phyloP scores from a whole-genome alignment of 495 filamentous ascomycete genomes.

The Hyphodiscus hymeniophilus region DNA sequence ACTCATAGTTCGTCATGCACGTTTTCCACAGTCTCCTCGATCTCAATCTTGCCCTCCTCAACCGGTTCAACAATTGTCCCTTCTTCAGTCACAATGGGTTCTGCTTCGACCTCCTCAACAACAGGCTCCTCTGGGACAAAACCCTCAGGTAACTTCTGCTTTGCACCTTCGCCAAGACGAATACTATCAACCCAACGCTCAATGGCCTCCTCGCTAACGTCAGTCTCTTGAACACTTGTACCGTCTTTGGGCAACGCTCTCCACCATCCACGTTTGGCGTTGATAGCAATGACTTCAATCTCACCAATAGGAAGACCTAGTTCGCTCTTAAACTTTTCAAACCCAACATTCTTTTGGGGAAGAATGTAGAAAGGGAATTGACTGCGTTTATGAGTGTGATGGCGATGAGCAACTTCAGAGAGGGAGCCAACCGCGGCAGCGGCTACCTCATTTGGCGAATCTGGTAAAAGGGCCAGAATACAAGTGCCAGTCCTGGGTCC shows the following conservation, averaged over 20 bases:
- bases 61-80: not conserved
- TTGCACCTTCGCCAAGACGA: constrained; percentile 73
- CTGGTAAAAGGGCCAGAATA: constrained; percentile 70
- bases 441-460: constrained; percentile 40
- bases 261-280: constrained; percentile 81
- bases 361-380: constrained; percentile 81
- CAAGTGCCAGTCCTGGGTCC: constrained; percentile 72
- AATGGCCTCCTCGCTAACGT: constrained; percentile 50
- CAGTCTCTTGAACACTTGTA: constrained; percentile 28
- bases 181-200: constrained; percentile 86
- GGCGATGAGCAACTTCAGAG: constrained; percentile 66
- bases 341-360: constrained; percentile 51
- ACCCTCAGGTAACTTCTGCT: constrained; percentile 71
- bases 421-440: constrained; percentile 55
- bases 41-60: not conserved
- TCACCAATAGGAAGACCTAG: constrained; percentile 51
- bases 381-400: constrained; percentile 51
- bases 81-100: constrained; percentile 18
- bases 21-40: not conserved
- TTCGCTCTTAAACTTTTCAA: constrained; percentile 44
- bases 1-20: constrained; percentile 20
- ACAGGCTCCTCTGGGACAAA: constrained; percentile 41
- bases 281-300: constrained; percentile 66
- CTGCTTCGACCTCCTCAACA: constrained; percentile 19
- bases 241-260: constrained; percentile 45